These are phyloP conservation scores for Scheffersomyces segobiensis DNA, from an alignment of 1,139 yeast species.

Conservation along the genomic window DNA sequence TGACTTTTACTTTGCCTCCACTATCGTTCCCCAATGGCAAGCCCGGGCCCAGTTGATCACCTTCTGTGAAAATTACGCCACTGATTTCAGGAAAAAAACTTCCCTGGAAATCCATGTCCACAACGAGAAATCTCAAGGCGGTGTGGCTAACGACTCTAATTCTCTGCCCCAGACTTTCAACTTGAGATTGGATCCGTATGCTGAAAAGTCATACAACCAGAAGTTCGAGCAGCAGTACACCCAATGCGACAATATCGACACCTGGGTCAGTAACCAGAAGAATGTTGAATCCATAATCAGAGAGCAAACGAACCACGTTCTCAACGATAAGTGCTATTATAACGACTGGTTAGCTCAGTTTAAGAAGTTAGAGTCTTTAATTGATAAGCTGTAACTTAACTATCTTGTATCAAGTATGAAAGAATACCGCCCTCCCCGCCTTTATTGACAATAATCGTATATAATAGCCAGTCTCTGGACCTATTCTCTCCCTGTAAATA, in stretches of 20 bases:
- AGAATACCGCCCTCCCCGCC: not conserved
- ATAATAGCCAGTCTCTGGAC: not conserved
- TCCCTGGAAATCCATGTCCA: not conserved
- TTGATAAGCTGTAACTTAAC: not conserved
- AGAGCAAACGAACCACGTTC: slow-evolving; percentile 32
- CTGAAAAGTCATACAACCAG: slow-evolving; percentile 26
- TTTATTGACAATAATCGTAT: not conserved
- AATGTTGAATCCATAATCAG: slow-evolving; percentile 35
- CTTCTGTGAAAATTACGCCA: slow-evolving; percentile 32
- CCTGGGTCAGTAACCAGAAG: slow-evolving; percentile 40
- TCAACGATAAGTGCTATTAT: slow-evolving; percentile 39
- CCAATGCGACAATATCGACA: slow-evolving; percentile 31
- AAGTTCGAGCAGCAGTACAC: slow-evolving; percentile 21
- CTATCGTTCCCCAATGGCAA: slow-evolving; percentile 40
- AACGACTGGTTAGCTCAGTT: slow-evolving; percentile 36
- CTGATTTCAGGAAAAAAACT: slow-evolving; percentile 19
- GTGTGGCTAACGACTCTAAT: not conserved
- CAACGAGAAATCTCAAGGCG: not conserved
- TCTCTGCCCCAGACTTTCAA: slow-evolving; percentile 21
- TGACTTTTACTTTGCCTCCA: slow-evolving; percentile 26
- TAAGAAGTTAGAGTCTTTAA: slow-evolving; percentile 2
- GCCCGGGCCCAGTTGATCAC: slow-evolving; percentile 29
- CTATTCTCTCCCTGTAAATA: not conserved
- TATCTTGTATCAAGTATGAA: not conserved
- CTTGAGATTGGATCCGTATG: slow-evolving; percentile 44